Evolutionary conservation across 2,329 filamentous ascomycete genomes (phyloP), one percentile per base, ranked within the genome.

Genomic region (Fusarium scirpi): DNA sequence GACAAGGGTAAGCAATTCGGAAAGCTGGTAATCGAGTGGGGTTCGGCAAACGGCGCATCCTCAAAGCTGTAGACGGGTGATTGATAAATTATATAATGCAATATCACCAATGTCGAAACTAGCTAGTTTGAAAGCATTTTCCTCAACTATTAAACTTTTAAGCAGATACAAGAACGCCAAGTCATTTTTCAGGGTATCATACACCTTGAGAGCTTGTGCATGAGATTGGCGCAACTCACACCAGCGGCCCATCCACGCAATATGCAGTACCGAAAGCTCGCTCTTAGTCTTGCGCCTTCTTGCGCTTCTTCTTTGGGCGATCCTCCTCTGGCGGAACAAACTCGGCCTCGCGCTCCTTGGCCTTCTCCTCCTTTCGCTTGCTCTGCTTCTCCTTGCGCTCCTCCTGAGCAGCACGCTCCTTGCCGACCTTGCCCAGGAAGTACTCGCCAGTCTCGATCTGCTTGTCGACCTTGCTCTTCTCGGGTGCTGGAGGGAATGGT

Each of bases 391-490:
- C 94, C 77, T 93, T 87, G 71, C 94, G 86, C 77, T 93, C 92
- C 78, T 95, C 91, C 81, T 92, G 90, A 48, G 86, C 90, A 58
- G 91, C 92, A 66, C 94, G 87, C 77, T 97, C 93, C 86, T 97
- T 97, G 65, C 94, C 94, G 77, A 94, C 90, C 85, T 97, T 97
- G 78, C 91, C 91, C 78, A 99, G 82, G 81, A 98, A 98, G 84
- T 97, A 99, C 83, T 98, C 95, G 82, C 96, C 95, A 75, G 90
- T 94, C 85, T 99, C 96, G 84, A 99, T 97, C 87, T 99, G 95
- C 81, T 94, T 83, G 82, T 99, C 96, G 75, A 99, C 89, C 89
- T 98, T 99, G 89, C 94, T 98, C 92, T 97, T 97, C 86, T 99
- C 95, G 72, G 94, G 94, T 45, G 94, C 89, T 9, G 96, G 96